Evolutionary conservation across 495 filamentous ascomycete species (phyloP).

Genomic region (Penicillium crystallinum): DNA sequence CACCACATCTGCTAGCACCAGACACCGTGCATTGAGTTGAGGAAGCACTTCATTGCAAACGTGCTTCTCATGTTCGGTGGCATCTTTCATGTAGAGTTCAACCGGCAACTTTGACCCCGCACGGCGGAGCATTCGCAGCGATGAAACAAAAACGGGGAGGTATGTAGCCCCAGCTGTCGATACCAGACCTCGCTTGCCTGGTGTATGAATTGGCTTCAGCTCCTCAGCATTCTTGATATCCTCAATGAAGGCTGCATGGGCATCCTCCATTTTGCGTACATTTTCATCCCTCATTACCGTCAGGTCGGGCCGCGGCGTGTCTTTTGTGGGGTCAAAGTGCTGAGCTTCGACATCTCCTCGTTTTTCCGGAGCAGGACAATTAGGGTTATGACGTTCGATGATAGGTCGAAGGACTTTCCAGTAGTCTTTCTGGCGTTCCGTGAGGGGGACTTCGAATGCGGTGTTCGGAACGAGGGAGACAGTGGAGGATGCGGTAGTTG

Average conservation of each 20-base stretch:
- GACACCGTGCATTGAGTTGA: slow-evolving; percentile 46
- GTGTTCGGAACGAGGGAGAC: slow-evolving; percentile 29
- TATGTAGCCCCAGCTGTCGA: slow-evolving; percentile 45
- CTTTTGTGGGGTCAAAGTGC: slow-evolving; percentile 32
- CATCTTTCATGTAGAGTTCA: slow-evolving; percentile 52
- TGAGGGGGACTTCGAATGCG: slow-evolving; percentile 29
- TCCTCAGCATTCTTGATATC: slow-evolving; percentile 25
- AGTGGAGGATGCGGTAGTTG: slow-evolving; percentile 18
- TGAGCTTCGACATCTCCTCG: slow-evolving; percentile 15
- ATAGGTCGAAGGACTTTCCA: slow-evolving; percentile 33
- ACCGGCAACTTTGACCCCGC: slow-evolving; percentile 52
- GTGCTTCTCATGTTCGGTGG: slow-evolving; percentile 43
- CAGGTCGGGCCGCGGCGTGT: slow-evolving; percentile 30
- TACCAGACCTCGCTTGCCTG: slow-evolving; percentile 50
- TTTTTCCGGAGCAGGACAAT: slow-evolving; percentile 22
- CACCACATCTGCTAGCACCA: slow-evolving; percentile 43
- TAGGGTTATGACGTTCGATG: slow-evolving; percentile 26
- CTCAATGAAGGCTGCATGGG: slow-evolving; percentile 41
- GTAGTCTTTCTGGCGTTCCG: slow-evolving; percentile 30
- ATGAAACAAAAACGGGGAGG: slow-evolving; percentile 45
- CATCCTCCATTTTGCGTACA: slow-evolving; percentile 30
- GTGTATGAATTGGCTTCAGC: slow-evolving; percentile 38
- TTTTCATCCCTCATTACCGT: slow-evolving; percentile 30
- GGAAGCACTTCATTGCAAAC: slow-evolving; percentile 52
- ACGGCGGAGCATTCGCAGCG: slow-evolving; percentile 54